Evolutionary conservation across 148 eudicot genomes (phyloP).

Genomic region (Chenopodium suecicum): DNA sequence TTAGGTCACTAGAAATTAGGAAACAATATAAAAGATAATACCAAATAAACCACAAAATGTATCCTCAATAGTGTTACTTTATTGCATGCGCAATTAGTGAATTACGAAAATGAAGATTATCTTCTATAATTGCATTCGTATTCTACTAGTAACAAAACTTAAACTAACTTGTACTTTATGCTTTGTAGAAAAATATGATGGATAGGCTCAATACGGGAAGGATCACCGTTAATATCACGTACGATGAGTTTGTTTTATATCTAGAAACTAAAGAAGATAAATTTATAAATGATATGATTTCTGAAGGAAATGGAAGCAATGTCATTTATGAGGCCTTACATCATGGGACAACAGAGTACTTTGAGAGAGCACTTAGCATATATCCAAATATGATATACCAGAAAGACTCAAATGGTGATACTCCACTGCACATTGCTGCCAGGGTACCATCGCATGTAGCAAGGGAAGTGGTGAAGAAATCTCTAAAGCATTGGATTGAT

Average conservation of each 20-base stretch:
- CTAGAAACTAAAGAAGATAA: too few species aligned
- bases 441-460: slow-evolving; percentile 1
- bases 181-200: slow-evolving; percentile 9
- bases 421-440: slow-evolving; percentile 20
- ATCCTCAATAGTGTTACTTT: too few species aligned
- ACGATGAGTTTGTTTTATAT: background rate
- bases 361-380: background rate
- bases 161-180: background rate
- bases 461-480: too few species aligned
- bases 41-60: too few species aligned
- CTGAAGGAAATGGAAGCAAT: background rate
- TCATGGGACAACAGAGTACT: background rate
- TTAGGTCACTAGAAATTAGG: too few species aligned
- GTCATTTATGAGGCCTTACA: slow-evolving; percentile 1
- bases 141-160: too few species aligned
- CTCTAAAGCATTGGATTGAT: background rate
- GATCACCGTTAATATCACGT: too few species aligned
- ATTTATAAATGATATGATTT: too few species aligned
- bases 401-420: slow-evolving; percentile 14
- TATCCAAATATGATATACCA: background rate
- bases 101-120: too few species aligned
- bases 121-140: too few species aligned
- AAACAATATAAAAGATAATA: too few species aligned
- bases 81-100: too few species aligned
- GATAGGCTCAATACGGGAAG: background rate